Base-by-base conservation (phyloP, 2,329 filamentous ascomycete species). In the Chalaropsis thielavioides region DNA sequence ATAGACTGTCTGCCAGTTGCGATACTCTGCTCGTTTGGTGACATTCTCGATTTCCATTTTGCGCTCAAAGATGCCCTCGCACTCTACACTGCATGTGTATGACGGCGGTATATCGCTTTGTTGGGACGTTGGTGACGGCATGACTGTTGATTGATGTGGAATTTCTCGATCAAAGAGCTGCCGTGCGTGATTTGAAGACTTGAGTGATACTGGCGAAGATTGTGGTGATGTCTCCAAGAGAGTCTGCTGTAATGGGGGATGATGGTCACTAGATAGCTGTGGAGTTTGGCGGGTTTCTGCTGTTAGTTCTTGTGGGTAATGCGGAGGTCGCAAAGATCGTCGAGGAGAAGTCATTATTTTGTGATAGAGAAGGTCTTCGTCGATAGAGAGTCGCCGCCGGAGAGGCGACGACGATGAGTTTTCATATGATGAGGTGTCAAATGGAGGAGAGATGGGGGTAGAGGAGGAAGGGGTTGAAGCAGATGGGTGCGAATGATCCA, bases 1-100 rank as follows among this genome's bases (percentile, higher is more conserved):
- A 67, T 83, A 86, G 24, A 83, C 80, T 64, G 82, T 78, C 68
- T 79, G 77, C 86, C 86, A 89, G 69, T 83, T 81, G 54, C 85
- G 80, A 70, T 85, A 80, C 68, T 81, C 76, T 54, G 85, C 81
- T 58, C 82, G 76, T 71, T 85, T 83, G 68, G 83, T 85, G 5
- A 84, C 82, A 66, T 84, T 80, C 67, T 83, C 80, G 65, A 88
- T 79, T 73, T 89, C 86, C 75, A 84, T 81, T 74, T 87, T 88
- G 71, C 80, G 80, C 69, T 78, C 75, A 70, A 86, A 85, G 5
- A 85, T 76, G 31, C 78, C 81, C 71, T 84, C 80, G 61, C 83
- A 73, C 64, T 77, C 75, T 64, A 86, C 78, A 70, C 77, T 79
- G 69, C 78, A 83, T 60, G 80, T 80, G 71, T 86, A 86, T 27